Conservation (phyloP, 2,329 filamentous ascomycete species). For the Colletotrichum sp. region DNA sequence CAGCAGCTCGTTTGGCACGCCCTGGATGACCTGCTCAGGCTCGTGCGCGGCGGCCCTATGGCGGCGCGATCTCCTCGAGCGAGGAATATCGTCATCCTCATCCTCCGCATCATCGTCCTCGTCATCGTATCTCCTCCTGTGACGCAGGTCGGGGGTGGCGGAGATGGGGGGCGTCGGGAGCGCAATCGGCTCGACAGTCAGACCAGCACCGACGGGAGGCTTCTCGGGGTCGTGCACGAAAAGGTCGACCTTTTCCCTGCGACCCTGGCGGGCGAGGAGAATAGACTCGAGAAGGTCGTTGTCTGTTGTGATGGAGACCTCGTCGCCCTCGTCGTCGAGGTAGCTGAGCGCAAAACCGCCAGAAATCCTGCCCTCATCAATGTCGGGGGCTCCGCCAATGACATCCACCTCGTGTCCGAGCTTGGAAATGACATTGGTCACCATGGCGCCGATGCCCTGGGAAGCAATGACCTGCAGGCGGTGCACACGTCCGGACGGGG, state of each 20-base stretch:
- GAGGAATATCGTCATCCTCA: slow-evolving; percentile 57
- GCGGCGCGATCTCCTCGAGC: slow-evolving; percentile 49
- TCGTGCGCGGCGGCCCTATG: slow-evolving; percentile 41
- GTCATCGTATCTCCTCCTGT: slow-evolving; percentile 54
- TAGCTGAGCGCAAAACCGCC: slow-evolving; percentile 93
- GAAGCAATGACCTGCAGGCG: slow-evolving; percentile 84
- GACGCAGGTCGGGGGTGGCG: slow-evolving; percentile 49
- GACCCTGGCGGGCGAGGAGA: slow-evolving; percentile 76
- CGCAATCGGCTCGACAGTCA: slow-evolving; percentile 47
- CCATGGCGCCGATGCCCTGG: slow-evolving; percentile 80
- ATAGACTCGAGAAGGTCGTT: slow-evolving; percentile 93
- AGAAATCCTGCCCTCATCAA: slow-evolving; percentile 80
- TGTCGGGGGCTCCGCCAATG: slow-evolving; percentile 79
- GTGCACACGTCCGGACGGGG: slow-evolving; percentile 92
- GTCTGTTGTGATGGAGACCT: slow-evolving; percentile 95
- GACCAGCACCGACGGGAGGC: slow-evolving; percentile 73
- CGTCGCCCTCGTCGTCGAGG: slow-evolving; percentile 95
- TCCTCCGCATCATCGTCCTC: slow-evolving; percentile 64
- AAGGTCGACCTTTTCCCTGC: slow-evolving; percentile 91
- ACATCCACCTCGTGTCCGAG: slow-evolving; percentile 82
- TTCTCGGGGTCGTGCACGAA: slow-evolving; percentile 95
- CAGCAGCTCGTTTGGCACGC: slow-evolving; percentile 92
- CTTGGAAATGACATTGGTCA: slow-evolving; percentile 80
- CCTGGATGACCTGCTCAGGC: slow-evolving; percentile 82
- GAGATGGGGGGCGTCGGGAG: slow-evolving; percentile 54